Base-by-base conservation (phyloP, 2,329 filamentous ascomycete species). In the Hyphodiscus sp. region DNA sequence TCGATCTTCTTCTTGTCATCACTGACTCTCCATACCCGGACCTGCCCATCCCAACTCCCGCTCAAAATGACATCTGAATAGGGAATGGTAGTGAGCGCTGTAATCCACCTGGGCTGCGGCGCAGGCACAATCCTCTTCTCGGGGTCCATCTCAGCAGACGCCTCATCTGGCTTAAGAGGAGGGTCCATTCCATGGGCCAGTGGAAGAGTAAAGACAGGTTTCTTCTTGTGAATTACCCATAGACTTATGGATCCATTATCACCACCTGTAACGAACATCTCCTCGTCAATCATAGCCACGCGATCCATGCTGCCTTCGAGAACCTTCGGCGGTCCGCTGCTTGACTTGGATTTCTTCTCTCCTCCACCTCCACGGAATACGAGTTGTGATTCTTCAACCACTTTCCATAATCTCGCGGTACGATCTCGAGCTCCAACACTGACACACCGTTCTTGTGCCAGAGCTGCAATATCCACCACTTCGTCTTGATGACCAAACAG, bases 401-500 rank as follows among this genome's bases (percentile, higher is more conserved):
- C 91, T 71, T 96, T 96, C 94, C 94, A 99, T 62, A 96, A 73
- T 54, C 94, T 80, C 41, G 92, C 94, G 1, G 91, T 96, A 53
- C 92, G 85, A 69, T 99, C 94, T 60, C 94, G 80, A 6, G 90
- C 87, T 52, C 94, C 94, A 18, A 96, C 94, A 57, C 86, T 94
- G 55, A 97, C 79, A 68, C 94, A 96, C 47, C 90, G 85, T 70
- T 97, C 94, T 62, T 91, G 84, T 1, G 86, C 85, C 58, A 95
- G 78, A 20, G 89, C 86, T 59, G 89, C 87, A 51, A 99, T 82
- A 65, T 91, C 89, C 41, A 92, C 78, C 5, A 97, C 87, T 59
- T 89, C 80, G 68, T 97, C 92, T 68, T 96, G 92, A 72, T 99
- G 94, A 45, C 94, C 94, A 67, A 96, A 97, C 0, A 99, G 77